Conservation (phyloP, 208 protist genomes). For the Acanthamoeba castellanii region DNA sequence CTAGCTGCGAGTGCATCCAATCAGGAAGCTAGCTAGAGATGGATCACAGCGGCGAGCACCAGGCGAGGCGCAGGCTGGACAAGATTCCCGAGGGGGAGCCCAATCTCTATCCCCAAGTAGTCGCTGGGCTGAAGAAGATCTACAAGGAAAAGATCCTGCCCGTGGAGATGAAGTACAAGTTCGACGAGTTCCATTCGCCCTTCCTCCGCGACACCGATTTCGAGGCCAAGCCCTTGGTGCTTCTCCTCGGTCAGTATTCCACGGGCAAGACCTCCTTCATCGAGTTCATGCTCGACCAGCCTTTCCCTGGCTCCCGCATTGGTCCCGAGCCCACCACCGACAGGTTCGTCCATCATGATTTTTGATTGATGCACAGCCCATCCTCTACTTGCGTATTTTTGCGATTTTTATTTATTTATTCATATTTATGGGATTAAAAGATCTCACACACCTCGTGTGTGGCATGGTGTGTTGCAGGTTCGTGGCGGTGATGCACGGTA, state of each 20-base stretch:
- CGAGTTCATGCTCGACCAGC: constrained; percentile 93
- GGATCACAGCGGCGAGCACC: neutral
- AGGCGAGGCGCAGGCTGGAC: constrained; percentile 35
- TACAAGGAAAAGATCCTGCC: constrained; percentile 77
- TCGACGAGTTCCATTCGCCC: constrained; percentile 82
- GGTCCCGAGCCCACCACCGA: constrained; percentile 95
- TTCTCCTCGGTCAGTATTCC: constrained; percentile 88
- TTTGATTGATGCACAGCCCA: neutral
- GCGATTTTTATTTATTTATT: neutral
- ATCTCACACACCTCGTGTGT: too few relatives aligned
- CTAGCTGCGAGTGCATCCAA: too few relatives aligned
- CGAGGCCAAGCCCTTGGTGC: constrained; percentile 84
- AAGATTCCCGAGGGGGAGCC: constrained; percentile 53
- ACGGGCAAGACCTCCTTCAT: constrained; percentile 96
- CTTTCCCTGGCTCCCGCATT: constrained; percentile 87
- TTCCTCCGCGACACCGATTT: constrained; percentile 83
- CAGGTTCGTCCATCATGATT: neutral
- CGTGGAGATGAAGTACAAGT: constrained; percentile 81
- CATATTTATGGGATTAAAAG: too few relatives aligned
- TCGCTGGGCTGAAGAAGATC: constrained; percentile 78
- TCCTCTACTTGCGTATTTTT: neutral
- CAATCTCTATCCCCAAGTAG: constrained; percentile 65
- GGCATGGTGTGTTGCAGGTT: constrained; percentile 87
- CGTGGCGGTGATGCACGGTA: constrained; percentile 95
- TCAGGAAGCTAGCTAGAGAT: neutral